Evolutionary conservation across 352 stramenopile species (phyloP).

Genomic region (Pythium aristosporum): DNA sequence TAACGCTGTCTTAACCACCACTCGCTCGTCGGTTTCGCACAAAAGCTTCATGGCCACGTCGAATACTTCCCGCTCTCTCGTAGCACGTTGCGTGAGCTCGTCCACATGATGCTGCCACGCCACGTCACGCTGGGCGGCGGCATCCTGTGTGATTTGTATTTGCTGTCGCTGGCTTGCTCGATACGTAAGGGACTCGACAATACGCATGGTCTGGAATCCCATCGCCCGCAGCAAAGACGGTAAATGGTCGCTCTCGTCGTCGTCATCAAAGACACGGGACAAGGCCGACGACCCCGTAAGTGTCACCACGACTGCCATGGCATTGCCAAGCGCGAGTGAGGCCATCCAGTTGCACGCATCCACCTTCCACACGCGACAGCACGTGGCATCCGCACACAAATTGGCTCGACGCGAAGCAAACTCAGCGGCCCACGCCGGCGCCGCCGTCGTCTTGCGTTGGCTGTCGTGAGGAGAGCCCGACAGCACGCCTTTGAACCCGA

Average conservation of each 20-base stretch:
- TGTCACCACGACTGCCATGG: neutral
- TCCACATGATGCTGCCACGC: neutral
- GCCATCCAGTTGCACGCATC: constrained; percentile 5
- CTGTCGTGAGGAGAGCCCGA: neutral
- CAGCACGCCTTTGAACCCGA: neutral
- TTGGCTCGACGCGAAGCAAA: neutral
- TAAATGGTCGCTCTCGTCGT: constrained; percentile 14
- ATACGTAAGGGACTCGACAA: neutral
- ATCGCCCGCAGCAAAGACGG: constrained; percentile 3
- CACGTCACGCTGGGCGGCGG: neutral
- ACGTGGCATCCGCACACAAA: neutral
- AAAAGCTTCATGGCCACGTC: constrained; percentile 5
- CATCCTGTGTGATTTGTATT: neutral
- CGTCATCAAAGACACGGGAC: constrained; percentile 7
- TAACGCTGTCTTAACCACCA: constrained; percentile 12
- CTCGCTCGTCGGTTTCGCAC: neutral
- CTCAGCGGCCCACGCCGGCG: constrained; percentile 9
- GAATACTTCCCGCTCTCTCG: constrained; percentile 13
- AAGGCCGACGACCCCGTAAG: constrained; percentile 1
- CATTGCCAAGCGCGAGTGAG: neutral
- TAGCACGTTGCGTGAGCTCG: neutral
- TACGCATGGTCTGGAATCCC: neutral
- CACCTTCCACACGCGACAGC: constrained; percentile 8
- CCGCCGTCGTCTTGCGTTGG: neutral
- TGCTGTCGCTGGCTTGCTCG: neutral